These are phyloP conservation scores for Colletotrichum zoysiae DNA, from an alignment of 2,329 filamentous ascomycete species.

Conservation along the genomic window DNA sequence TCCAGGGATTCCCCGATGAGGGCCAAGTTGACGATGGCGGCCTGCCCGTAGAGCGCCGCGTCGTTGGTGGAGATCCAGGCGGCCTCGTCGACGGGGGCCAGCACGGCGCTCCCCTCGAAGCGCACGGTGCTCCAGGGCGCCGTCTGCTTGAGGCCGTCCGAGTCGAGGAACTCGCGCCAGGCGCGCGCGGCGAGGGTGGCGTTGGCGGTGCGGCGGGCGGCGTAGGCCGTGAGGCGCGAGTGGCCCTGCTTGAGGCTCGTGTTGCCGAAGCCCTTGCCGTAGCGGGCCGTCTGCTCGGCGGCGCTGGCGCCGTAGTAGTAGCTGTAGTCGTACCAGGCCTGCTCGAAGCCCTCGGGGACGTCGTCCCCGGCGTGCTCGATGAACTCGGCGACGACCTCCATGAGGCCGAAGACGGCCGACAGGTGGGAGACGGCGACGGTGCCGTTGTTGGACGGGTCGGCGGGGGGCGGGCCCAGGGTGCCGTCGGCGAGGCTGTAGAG, in stretches of 20 bases:
- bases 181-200: slow-evolving; percentile 62
- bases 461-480: slow-evolving; percentile 63
- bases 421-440: slow-evolving; percentile 67
- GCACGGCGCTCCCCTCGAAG: slow-evolving; percentile 58
- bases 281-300: slow-evolving; percentile 65
- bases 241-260: slow-evolving; percentile 67
- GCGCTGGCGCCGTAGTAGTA: slow-evolving; percentile 65
- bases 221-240: slow-evolving; percentile 69
- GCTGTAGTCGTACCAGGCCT: slow-evolving; percentile 71
- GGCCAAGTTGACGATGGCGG: slow-evolving; percentile 68
- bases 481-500: slow-evolving; percentile 65
- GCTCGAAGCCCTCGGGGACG: slow-evolving; percentile 61
- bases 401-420: slow-evolving; percentile 68
- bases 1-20: slow-evolving; percentile 45
- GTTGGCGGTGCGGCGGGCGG: slow-evolving; percentile 58
- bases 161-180: slow-evolving; percentile 65
- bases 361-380: slow-evolving; percentile 61
- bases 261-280: slow-evolving; percentile 62
- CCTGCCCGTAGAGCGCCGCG: slow-evolving; percentile 67
- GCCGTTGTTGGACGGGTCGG: slow-evolving; percentile 65
- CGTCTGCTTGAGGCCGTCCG: slow-evolving; percentile 57
- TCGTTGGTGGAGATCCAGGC: slow-evolving; percentile 65
- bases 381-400: slow-evolving; percentile 69
- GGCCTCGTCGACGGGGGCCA: slow-evolving; percentile 63
- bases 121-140: slow-evolving; percentile 53